Conservation (phyloP, 1,284 basidiomycete genomes). For the Austropuccinia psidii region DNA sequence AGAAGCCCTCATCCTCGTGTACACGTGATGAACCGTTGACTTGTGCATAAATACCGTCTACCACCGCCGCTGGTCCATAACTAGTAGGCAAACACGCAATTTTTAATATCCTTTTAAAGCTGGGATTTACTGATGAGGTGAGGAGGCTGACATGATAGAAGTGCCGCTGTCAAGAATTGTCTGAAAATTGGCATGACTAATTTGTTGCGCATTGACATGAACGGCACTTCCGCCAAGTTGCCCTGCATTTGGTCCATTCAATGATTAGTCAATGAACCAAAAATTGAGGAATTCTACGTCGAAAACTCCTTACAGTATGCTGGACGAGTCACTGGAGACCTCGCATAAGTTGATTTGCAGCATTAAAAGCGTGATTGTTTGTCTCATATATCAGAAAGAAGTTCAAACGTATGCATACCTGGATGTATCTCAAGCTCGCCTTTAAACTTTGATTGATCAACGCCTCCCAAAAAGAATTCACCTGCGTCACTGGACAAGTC, state of each 20-base stretch:
- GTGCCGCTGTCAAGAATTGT: slow-evolving; percentile 35
- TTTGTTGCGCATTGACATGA: background rate
- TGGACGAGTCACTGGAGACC: background rate
- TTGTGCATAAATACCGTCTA: background rate
- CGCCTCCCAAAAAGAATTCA: slow-evolving; percentile 27
- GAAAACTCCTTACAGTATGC: slow-evolving; percentile 13
- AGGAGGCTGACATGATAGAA: slow-evolving; percentile 29
- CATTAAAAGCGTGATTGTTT: background rate
- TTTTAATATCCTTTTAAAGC: background rate
- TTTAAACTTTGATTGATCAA: slow-evolving; percentile 17
- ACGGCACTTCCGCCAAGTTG: slow-evolving; percentile 19
- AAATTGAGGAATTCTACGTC: background rate
- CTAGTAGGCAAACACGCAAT: background rate
- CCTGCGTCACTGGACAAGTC: slow-evolving; percentile 10
- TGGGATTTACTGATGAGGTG: background rate
- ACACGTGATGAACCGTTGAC: background rate
- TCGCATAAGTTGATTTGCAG: background rate
- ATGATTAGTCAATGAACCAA: background rate
- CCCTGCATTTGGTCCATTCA: background rate
- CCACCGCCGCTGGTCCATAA: slow-evolving; percentile 18
- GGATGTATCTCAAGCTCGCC: slow-evolving; percentile 17
- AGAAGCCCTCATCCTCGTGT: slow-evolving; percentile 9
- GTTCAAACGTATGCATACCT: background rate
- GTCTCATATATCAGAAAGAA: background rate
- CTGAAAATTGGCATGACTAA: background rate